Evolutionary conservation across 1,284 basidiomycete species (phyloP).

Genomic region (Trichosporon asahii): DNA sequence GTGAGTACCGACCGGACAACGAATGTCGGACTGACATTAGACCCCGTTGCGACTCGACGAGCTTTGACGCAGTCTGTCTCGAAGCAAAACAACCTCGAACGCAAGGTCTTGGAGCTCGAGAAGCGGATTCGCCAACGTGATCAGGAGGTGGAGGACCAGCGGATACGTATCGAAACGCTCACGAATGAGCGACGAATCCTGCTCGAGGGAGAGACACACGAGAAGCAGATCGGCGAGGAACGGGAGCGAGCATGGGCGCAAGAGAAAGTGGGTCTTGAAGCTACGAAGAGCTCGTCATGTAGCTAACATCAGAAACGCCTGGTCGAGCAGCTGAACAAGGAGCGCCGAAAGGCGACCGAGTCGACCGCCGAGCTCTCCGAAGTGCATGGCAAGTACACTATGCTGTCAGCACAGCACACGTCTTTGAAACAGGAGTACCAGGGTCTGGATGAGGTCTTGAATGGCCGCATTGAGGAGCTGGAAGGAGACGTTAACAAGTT

Average conservation of each 20-base stretch:
- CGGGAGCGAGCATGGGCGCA: conserved; percentile 31
- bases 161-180: conserved; percentile 31
- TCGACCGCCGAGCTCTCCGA: conserved; percentile 18
- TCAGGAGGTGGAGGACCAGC: conserved; percentile 30
- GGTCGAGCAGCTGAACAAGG: background rate
- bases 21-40: conserved; percentile 12
- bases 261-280: conserved; percentile 33
- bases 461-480: conserved; percentile 30
- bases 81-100: conserved; percentile 26
- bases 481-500: conserved; percentile 35
- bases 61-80: conserved; percentile 23
- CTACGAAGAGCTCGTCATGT: background rate
- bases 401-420: conserved; percentile 25
- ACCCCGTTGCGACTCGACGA: conserved; percentile 22
- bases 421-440: conserved; percentile 20
- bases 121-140: conserved; percentile 22
- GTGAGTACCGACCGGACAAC: background rate
- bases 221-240: conserved; percentile 27
- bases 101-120: conserved; percentile 28
- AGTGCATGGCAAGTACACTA: conserved; percentile 25
- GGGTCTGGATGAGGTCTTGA: conserved; percentile 30
- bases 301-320: conserved; percentile 7
- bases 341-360: background rate
- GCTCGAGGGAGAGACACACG: conserved; percentile 30
- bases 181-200: conserved; percentile 32